Evolutionary conservation across 768 basidiomycete genomes (phyloP), one percentile per base, ranked within the genome.

Genomic region (Boletus rex-veris): DNA sequence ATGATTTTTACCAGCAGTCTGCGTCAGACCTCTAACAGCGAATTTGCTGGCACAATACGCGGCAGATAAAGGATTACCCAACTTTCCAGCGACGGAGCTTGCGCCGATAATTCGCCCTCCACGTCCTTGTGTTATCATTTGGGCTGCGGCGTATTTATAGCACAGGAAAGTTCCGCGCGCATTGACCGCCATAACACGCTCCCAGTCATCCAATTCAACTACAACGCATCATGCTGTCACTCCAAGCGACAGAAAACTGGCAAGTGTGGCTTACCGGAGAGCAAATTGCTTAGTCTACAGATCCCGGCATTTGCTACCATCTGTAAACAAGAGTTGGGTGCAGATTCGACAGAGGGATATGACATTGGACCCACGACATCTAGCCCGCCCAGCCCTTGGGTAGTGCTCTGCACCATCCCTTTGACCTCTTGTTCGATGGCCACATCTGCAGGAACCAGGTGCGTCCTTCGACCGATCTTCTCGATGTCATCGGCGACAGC

Each of bases 121-220:
- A 6, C 67, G 69, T 0, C 77, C 75, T 68, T 81, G 80, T 9
- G 61, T 52, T 9, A 83, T 74, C 86, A 87, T 87, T 59, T 81
- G 78, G 48, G 70, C 71, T 16, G 81, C 84, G 2, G 84, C 86
- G 54, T 84, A 74, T 49, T 85, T 82, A 42, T 85, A 86, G 63
- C 81, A 85, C 55, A 81, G 74, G 70, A 81, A 84, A 3, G 76
- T 69, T 36, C 83, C 84, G 49, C 80, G 76, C 55, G 77, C 72
- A 59, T 87, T 86, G 59, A 85, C 70, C 5, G 74, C 70, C 55
- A 79, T 69, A 7, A 70, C 38, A 61, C 61, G 67, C 61, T 83
- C 74, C 73, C 71, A 77, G 0, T 73, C 66, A 9, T 74, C 67
- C 1, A 70, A 43, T 4, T 64, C 61, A 5, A 71, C 80, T 71